Evolutionary conservation across 2,329 filamentous ascomycete species (phyloP).

Genomic region (Fusarium dimerum): DNA sequence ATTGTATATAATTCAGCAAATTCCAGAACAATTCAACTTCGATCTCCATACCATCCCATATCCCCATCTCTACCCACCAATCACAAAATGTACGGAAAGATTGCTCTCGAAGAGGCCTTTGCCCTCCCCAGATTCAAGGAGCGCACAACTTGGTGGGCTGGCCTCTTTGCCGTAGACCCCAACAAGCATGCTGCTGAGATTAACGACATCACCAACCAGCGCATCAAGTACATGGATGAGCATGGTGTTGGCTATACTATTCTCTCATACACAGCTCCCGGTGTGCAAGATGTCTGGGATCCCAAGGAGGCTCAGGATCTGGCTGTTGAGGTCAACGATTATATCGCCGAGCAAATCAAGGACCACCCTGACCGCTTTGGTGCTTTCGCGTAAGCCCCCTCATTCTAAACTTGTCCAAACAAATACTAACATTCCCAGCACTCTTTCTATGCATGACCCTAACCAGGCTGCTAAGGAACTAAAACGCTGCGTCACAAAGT

Average conservation of each 20-base stretch:
- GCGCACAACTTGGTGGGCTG: constrained; percentile 62
- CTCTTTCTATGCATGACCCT: constrained; percentile 55
- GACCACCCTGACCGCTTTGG: constrained; percentile 42
- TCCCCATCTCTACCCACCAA: not conserved
- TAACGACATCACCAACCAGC: constrained; percentile 41
- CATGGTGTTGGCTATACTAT: constrained; percentile 51
- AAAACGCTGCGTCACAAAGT: constrained; percentile 52
- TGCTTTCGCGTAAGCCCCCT: constrained; percentile 43
- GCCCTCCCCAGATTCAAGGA: constrained; percentile 59
- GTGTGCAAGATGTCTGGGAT: constrained; percentile 48
- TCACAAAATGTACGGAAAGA: constrained; percentile 56
- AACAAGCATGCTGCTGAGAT: constrained; percentile 60
- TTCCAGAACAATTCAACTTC: not conserved
- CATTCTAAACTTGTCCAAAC: not conserved
- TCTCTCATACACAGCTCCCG: constrained; percentile 50
- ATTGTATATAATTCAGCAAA: not conserved
- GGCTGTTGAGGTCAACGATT: constrained; percentile 46
- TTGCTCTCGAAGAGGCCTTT: constrained; percentile 64
- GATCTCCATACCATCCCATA: not conserved
- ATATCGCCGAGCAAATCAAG: constrained; percentile 40
- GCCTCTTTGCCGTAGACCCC: constrained; percentile 58
- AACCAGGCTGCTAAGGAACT: constrained; percentile 52
- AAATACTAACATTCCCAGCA: constrained; percentile 26
- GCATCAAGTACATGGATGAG: constrained; percentile 46
- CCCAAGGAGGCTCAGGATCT: constrained; percentile 41